Evolutionary conservation across 1,284 basidiomycete species (phyloP), one percentile per base, ranked within the genome.

Genomic region (Golubevia sp.): DNA sequence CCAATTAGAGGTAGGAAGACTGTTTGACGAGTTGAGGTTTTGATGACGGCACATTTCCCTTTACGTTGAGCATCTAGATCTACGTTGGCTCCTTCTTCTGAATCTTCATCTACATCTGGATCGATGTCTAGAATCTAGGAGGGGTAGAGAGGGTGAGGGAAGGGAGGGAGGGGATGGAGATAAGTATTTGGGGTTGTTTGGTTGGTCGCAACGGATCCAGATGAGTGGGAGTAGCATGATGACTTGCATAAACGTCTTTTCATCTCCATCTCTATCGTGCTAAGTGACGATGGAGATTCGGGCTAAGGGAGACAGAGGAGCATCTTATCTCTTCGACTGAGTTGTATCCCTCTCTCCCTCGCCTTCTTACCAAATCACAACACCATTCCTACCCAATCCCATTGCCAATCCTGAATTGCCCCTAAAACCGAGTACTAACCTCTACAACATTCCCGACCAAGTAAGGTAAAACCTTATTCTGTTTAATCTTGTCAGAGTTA

Each of bases 381-480:
- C n/a, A n/a, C n/a, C n/a, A n/a, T n/a, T n/a, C n/a, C n/a, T n/a
- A n/a, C n/a, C n/a, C n/a, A n/a, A n/a, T n/a, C n/a, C n/a, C n/a
- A n/a, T n/a, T n/a, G n/a, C n/a, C n/a, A n/a, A n/a, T n/a, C n/a
- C n/a, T n/a, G n/a, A n/a, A n/a, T n/a, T n/a, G n/a, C n/a, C n/a
- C n/a, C n/a, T n/a, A n/a, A n/a, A n/a, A n/a, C n/a, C n/a, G 23
- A 6, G 4, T 34, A 27, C 56, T 51, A 48, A 60, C 63, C 64
- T 83, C 81, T 44, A 83, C 79, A 0, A 99, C 93, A 79, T 99
- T 98, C 25, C 92, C 94, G 53, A 99, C 97, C 59, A 99, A 90
- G 86, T 98, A 99, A 1, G 97, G 96, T 51, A 99, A 86, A 21
- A 97, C 94, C 85, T 99, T 99, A 86, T 99, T 99, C 89, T 99